These are phyloP conservation scores for Colletotrichum magnum DNA, from an alignment of 2,329 filamentous ascomycete species.

Conservation along the genomic window DNA sequence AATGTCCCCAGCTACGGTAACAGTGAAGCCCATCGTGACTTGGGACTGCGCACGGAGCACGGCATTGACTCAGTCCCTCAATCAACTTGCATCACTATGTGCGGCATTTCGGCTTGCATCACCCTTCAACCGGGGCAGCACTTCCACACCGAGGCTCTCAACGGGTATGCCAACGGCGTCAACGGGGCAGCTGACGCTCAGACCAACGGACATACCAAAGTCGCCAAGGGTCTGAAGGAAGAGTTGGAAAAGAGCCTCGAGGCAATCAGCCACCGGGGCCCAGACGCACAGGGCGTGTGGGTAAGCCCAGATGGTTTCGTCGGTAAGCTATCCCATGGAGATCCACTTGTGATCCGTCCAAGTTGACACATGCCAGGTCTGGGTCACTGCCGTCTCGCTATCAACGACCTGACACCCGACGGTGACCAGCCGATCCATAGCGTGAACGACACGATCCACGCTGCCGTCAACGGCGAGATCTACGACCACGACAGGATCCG, in stretches of 20 bases:
- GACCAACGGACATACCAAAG: not conserved
- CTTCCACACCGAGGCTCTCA: conserved; percentile 19
- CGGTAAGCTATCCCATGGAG: conserved; percentile 18
- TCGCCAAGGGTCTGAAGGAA: not conserved
- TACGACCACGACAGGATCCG: conserved; percentile 66
- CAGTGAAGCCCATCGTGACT: too few species aligned
- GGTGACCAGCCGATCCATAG: conserved; percentile 63
- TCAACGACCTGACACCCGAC: conserved; percentile 63
- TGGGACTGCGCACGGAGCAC: not conserved
- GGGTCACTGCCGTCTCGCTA: conserved; percentile 64
- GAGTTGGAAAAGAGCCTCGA: conserved; percentile 44
- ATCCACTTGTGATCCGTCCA: too few species aligned
- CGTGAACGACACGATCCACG: conserved; percentile 58
- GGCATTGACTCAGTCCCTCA: not conserved
- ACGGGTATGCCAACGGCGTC: conserved; percentile 9
- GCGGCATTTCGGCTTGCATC: conserved; percentile 29
- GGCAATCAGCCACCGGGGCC: conserved; percentile 48
- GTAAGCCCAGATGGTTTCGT: conserved; percentile 25
- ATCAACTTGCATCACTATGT: not conserved
- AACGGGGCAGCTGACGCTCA: not conserved
- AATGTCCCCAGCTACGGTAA: not conserved
- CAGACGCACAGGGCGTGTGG: conserved; percentile 48
- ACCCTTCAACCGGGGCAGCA: conserved; percentile 12
- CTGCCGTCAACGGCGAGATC: conserved; percentile 71
- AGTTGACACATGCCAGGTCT: conserved; percentile 45